Base-by-base conservation (phyloP, 2,329 filamentous ascomycete species). In the Coniochaeta prunicola region DNA sequence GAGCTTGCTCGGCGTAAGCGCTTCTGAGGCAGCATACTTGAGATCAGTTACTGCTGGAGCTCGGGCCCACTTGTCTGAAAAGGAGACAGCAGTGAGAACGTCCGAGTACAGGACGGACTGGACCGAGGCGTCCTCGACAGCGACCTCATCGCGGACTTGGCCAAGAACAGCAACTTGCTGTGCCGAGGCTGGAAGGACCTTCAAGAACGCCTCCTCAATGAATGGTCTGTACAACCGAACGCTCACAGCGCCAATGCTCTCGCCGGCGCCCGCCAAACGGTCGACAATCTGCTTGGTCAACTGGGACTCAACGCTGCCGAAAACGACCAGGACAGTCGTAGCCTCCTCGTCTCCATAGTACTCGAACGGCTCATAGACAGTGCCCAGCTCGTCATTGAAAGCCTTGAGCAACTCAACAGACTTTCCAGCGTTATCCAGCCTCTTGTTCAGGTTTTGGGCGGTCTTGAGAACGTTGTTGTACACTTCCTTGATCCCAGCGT, bases 161-260 rank as follows among this genome's bases (percentile, higher is more conserved):
- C 94, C 94, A 6, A 99, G 84, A 21, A 97, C 91, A 38, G 88
- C 88, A 64, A 99, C 81, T 62, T 83, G 89, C 74, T 84, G 85
- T 53, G 87, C 84, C 36, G 89, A 89, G 65, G 85, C 79, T 34
- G 94, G 92, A 30, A 99, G 82, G 12, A 84, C 83, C 64, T 88
- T 86, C 63, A 97, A 78, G 80, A 99, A 97, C 57, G 91, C 90
- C 71, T 97, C 92, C 76, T 99, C 94, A 33, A 94, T 85, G 69
- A 99, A 97, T 17, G 94, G 94, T 48, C 93, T 86, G 80, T 97
- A 99, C 58, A 99, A 82, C 63, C 94, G 89, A 53, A 97, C 93
- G 67, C 91, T 93, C 73, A 99, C 81, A 40, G 93, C 89, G 67
- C 94, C 94, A 61, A 97, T 84, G 76, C 87, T 91, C 69, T 83